phyloP scores from a whole-genome alignment of 2,329 filamentous ascomycete genomes.

The Stemphylium beticola region DNA sequence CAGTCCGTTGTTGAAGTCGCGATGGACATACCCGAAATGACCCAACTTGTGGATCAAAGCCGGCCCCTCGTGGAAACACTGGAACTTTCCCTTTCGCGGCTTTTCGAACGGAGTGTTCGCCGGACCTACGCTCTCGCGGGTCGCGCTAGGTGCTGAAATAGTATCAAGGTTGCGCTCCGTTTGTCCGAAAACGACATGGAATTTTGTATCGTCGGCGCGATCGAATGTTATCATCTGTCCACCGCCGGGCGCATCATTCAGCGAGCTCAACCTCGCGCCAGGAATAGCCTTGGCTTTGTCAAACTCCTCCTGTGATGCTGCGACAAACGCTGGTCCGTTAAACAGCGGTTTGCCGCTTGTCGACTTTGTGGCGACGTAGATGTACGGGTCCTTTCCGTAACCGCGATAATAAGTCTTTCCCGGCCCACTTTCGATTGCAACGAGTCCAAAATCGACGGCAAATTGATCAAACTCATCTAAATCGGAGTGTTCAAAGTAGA shows the following conservation, averaged over 20 bases:
- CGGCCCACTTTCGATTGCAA: not conserved
- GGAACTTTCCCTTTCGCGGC: conserved; percentile 36
- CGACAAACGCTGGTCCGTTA: not conserved
- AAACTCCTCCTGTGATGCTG: not conserved
- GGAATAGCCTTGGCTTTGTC: not conserved
- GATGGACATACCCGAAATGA: conserved; percentile 47
- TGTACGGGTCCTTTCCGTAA: not conserved
- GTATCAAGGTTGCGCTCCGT: not conserved
- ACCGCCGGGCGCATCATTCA: not conserved
- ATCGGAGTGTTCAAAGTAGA: not conserved
- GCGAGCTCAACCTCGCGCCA: not conserved
- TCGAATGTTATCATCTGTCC: not conserved
- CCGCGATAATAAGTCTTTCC: not conserved
- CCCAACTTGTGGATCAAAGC: conserved; percentile 53
- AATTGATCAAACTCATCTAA: not conserved
- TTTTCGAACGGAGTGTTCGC: conserved; percentile 39
- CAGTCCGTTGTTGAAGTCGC: conserved; percentile 39
- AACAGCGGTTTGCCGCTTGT: not conserved
- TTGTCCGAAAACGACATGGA: not conserved
- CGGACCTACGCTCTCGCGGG: not conserved
- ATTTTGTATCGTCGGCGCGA: too few species aligned
- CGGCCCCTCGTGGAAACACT: conserved; percentile 53
- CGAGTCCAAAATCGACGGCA: not conserved
- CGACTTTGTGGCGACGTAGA: not conserved
- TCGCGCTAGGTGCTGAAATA: not conserved